phyloP scores from a whole-genome alignment of 2,329 filamentous ascomycete genomes.

The Colletotrichum spaethianum region DNA sequence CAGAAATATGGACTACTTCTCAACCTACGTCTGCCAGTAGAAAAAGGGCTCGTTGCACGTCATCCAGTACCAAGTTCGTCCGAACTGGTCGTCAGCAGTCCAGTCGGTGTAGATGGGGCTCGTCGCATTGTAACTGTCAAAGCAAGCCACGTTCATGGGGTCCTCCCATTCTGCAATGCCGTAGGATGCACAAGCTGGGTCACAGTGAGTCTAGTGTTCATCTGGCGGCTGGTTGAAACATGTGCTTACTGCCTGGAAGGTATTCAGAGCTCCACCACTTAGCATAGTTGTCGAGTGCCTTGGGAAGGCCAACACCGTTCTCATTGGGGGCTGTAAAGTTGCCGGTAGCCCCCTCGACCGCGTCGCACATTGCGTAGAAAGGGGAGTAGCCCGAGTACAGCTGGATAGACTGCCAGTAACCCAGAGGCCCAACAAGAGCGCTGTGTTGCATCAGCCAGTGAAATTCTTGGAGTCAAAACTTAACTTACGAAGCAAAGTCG shows the following conservation, averaged over 20 bases:
- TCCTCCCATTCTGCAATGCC: constrained; percentile 61
- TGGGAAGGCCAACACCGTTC: constrained; percentile 66
- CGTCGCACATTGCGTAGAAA: constrained; percentile 55
- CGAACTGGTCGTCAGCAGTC: constrained; percentile 58
- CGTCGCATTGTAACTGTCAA: constrained; percentile 65
- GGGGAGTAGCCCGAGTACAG: constrained; percentile 52
- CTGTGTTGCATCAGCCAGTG: background rate
- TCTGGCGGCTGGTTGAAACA: background rate
- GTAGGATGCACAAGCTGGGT: constrained; percentile 60
- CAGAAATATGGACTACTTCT: background rate
- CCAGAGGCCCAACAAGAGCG: constrained; percentile 47
- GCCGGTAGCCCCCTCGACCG: constrained; percentile 43
- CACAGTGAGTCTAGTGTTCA: constrained; percentile 9
- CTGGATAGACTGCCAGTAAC: constrained; percentile 54
- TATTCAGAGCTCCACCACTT: constrained; percentile 63
- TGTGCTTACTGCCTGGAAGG: constrained; percentile 62
- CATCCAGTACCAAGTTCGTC: constrained; percentile 73
- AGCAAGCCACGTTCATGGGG: constrained; percentile 62
- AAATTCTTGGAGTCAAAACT: constrained; percentile 17
- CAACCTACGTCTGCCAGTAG: constrained; percentile 64
- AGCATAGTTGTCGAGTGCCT: constrained; percentile 68
- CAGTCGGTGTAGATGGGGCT: constrained; percentile 66
- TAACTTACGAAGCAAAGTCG: constrained; percentile 60
- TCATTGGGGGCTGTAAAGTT: constrained; percentile 47
- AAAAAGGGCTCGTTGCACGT: constrained; percentile 70